Evolutionary conservation across 129 eudicot species (phyloP).

Genomic region (Flaveria brownii): DNA sequence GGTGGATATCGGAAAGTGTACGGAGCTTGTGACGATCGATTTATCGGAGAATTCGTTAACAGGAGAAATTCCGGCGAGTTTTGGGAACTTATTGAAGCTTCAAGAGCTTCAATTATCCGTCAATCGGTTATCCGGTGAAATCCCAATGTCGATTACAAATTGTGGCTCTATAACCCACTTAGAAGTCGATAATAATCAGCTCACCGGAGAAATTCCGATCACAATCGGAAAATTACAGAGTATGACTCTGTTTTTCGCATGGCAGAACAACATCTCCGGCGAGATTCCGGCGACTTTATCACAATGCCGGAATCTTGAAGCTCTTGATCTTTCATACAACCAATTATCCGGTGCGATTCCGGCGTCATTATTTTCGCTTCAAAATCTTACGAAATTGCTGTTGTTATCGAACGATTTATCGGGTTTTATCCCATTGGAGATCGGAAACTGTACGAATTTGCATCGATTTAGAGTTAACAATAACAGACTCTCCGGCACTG

Average conservation of each 20-base stretch:
- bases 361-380: slow-evolving; percentile 47
- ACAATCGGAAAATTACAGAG: slow-evolving; percentile 66
- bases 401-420: slow-evolving; percentile 73
- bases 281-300: slow-evolving; percentile 73
- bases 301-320: slow-evolving; percentile 69
- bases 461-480: slow-evolving; percentile 66
- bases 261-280: slow-evolving; percentile 92
- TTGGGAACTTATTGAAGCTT: slow-evolving; percentile 56
- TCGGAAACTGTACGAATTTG: slow-evolving; percentile 80
- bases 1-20: slow-evolving; percentile 65
- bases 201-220: slow-evolving; percentile 76
- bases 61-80: slow-evolving; percentile 71
- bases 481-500: slow-evolving; percentile 63
- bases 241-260: slow-evolving; percentile 84
- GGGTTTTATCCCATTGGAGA: slow-evolving; percentile 80
- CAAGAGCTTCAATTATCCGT: slow-evolving; percentile 81
- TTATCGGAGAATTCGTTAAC: slow-evolving; percentile 70
- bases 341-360: slow-evolving; percentile 73
- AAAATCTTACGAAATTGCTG: slow-evolving; percentile 71
- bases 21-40: slow-evolving; percentile 59
- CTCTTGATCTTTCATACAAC: slow-evolving; percentile 90
- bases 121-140: slow-evolving; percentile 71
- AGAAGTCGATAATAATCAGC: slow-evolving; percentile 79
- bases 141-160: slow-evolving; percentile 65
- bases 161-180: slow-evolving; percentile 66